Evolutionary conservation across 805 yeast genomes (phyloP), one percentile per base, ranked within the genome.

Genomic region (Ogataea naganishii): DNA sequence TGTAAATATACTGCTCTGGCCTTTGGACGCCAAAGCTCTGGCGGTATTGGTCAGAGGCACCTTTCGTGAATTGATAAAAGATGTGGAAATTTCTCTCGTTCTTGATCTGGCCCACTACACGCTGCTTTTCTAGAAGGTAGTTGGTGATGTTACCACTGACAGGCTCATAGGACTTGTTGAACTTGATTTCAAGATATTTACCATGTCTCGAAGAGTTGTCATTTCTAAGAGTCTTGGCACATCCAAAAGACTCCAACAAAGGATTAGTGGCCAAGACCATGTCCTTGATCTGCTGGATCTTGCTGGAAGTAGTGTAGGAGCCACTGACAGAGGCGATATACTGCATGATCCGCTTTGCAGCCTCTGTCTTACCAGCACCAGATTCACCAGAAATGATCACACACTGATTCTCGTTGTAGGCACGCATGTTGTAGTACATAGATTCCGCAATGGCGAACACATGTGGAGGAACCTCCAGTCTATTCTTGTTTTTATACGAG

Each of bases 201-300:
- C 96, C 96, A 57, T 85, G 95, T 48, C 96, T 71, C 7, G 95
- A 83, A 14, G 92, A 80, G 56, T 85, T 85, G 59, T 85, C 80
- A 53, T 85, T 85, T 49, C 95, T 69, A 42, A 85, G 64, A 0
- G 96, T 85, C 53, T 85, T 85, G 16, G 96, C 95, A 67, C 95
- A 85, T 13, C 96, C 96, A 53, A 85, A 84, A 1, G 94, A 77
- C 55, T 85, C 96, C 44, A 85, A 66, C 34, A 85, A 63, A 5
- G 96, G 96, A 52, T 92, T 92, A 2, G 98, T 92, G 12, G 99
- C 98, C 40, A 92, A 66, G 8, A 92, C 97, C 94, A 92, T 92
- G 49, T 92, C 96, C 55, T 88, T 92, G 57, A 89, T 88, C 47
- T 75, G 77, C 38, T 81, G 75, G 46, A 92, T 89, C 12, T 74